A percentile compares a stretch with the other conserved stretches of the same genome.
These are phyloP conservation scores for Exophiala sp. DNA, from an alignment of 2,329 filamentous ascomycete species.

Conservation along the genomic window DNA sequence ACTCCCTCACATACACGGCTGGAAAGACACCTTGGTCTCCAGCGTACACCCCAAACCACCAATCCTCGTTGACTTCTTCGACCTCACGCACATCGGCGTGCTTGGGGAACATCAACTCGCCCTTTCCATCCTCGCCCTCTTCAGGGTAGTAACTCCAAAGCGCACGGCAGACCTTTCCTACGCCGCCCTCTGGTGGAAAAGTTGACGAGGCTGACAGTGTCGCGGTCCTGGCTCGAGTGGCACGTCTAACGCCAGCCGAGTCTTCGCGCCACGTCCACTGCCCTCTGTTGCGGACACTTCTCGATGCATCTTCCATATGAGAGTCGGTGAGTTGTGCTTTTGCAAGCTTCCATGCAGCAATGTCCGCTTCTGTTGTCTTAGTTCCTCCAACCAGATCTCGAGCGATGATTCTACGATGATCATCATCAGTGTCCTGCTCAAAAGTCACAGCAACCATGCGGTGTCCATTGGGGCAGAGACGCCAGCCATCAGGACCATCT, in stretches of 20 bases:
- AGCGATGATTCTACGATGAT: slow-evolving; percentile 65
- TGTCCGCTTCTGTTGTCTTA: slow-evolving; percentile 60
- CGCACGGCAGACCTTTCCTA: slow-evolving; percentile 62
- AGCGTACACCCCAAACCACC: slow-evolving; percentile 84
- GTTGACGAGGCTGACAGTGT: slow-evolving; percentile 12
- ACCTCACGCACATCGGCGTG: slow-evolving; percentile 79
- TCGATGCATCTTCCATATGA: slow-evolving; percentile 1
- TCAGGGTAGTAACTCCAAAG: slow-evolving; percentile 77
- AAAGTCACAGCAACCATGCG: slow-evolving; percentile 81
- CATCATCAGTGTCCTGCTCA: slow-evolving; percentile 59
- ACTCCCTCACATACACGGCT: slow-evolving; percentile 64
- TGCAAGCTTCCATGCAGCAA: slow-evolving; percentile 28
- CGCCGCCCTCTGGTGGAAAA: slow-evolving; percentile 74
- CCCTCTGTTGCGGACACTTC: slow-evolving; percentile 8
- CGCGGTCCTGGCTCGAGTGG: slow-evolving; percentile 11
- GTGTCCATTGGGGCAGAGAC: slow-evolving; percentile 74
- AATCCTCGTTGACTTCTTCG: slow-evolving; percentile 85
- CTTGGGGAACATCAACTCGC: slow-evolving; percentile 76
- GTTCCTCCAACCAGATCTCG: slow-evolving; percentile 75
- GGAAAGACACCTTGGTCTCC: slow-evolving; percentile 77
- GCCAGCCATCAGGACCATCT: slow-evolving; percentile 78
- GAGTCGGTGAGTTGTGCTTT: slow-evolving; percentile 8
- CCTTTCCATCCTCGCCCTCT: slow-evolving; percentile 44
- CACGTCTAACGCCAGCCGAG: slow-evolving; percentile 11
- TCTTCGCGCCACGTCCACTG: slow-evolving; percentile 29